A percentile compares a stretch with the other conserved stretches of the same genome.
These are phyloP conservation scores for Globomyces sp. DNA, from an alignment of 371 early-diverging fungal species.

Conservation along the genomic window DNA sequence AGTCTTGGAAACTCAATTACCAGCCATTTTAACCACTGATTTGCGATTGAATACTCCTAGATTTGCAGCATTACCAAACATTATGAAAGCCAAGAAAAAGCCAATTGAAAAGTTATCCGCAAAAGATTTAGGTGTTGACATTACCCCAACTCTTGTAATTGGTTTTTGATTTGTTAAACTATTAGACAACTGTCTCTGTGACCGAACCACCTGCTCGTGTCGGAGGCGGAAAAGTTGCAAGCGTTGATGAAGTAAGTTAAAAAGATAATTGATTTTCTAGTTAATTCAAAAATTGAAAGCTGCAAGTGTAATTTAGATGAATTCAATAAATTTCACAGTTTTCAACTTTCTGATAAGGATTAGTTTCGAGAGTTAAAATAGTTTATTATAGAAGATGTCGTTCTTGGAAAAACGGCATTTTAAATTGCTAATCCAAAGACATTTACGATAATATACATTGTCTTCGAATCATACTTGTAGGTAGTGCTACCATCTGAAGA, in stretches of 20 bases:
- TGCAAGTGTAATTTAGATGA: slow-evolving; percentile 13
- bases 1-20: slow-evolving; percentile 78
- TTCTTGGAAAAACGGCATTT: neutral
- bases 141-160: slow-evolving; percentile 66
- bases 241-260: slow-evolving; percentile 71
- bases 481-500: slow-evolving; percentile 54
- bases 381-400: neutral
- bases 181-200: slow-evolving; percentile 71
- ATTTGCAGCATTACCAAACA: slow-evolving; percentile 88
- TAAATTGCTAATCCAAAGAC: slow-evolving; percentile 56
- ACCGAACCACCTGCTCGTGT: slow-evolving; percentile 92
- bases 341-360: too few relatives aligned
- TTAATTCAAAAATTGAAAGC: slow-evolving; percentile 16
- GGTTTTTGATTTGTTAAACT: too few relatives aligned
- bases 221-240: slow-evolving; percentile 90
- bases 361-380: too few relatives aligned
- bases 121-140: slow-evolving; percentile 80
- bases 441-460: slow-evolving; percentile 65
- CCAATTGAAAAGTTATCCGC: slow-evolving; percentile 80
- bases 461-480: slow-evolving; percentile 64
- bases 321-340: neutral
- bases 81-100: slow-evolving; percentile 99
- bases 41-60: slow-evolving; percentile 95
- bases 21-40: slow-evolving; percentile 96
- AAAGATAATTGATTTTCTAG: neutral